Evolutionary conservation across 2,329 filamentous ascomycete species (phyloP).

Genomic region (Xylaria sp.): DNA sequence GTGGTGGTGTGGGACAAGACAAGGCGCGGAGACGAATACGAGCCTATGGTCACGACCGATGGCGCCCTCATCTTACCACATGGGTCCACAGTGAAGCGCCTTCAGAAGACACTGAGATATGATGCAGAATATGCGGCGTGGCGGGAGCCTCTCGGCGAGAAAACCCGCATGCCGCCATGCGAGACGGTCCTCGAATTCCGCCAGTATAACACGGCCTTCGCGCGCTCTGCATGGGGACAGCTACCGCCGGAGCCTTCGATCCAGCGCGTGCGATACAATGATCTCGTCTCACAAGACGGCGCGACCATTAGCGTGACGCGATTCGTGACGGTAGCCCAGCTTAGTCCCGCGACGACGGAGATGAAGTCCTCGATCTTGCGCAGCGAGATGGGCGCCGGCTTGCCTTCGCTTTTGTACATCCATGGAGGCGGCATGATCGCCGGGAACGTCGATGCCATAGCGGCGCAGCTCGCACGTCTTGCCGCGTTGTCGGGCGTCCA

Average conservation of each 20-base stretch:
- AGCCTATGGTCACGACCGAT: slow-evolving; percentile 16
- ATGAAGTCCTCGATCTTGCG: slow-evolving; percentile 14
- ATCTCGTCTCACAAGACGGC: slow-evolving; percentile 37
- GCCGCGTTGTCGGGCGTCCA: slow-evolving; percentile 50
- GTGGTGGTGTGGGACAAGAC: slow-evolving; percentile 24
- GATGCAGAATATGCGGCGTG: slow-evolving; percentile 40
- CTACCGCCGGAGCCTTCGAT: slow-evolving; percentile 35
- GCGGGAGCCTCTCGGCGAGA: slow-evolving; percentile 32
- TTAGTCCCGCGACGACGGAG: slow-evolving; percentile 11
- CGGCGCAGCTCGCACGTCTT: slow-evolving; percentile 43
- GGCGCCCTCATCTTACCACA: slow-evolving; percentile 15
- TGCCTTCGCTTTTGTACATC: slow-evolving; percentile 51
- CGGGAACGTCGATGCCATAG: slow-evolving; percentile 46
- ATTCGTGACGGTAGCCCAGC: slow-evolving; percentile 38
- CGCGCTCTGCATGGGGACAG: slow-evolving; percentile 29
- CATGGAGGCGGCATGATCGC: slow-evolving; percentile 58
- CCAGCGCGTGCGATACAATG: slow-evolving; percentile 29
- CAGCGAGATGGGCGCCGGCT: slow-evolving; percentile 8
- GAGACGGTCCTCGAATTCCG: slow-evolving; percentile 37
- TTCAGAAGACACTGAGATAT: slow-evolving; percentile 35
- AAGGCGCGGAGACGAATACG: neutral
- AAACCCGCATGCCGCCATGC: slow-evolving; percentile 34
- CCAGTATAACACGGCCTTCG: slow-evolving; percentile 34
- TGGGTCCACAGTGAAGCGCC: slow-evolving; percentile 1
- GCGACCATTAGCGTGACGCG: slow-evolving; percentile 36